Evolutionary conservation across 306 rosid genomes (phyloP).

Genomic region (Delonix regia): DNA sequence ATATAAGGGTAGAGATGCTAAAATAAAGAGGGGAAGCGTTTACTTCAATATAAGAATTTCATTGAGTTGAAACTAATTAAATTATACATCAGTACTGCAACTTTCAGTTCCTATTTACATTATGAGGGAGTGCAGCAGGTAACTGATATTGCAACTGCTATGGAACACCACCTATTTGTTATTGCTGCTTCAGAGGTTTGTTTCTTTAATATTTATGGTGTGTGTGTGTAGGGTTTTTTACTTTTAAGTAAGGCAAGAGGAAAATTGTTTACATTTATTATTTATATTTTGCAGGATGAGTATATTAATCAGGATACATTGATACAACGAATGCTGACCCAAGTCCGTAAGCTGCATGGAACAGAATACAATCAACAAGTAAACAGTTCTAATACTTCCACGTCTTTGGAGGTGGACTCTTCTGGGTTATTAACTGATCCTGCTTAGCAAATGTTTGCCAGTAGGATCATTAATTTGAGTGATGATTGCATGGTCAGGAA

Average conservation of each 20-base stretch:
- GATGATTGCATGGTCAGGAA: not conserved
- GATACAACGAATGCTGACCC: slow-evolving; percentile 24
- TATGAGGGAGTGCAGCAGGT: not conserved
- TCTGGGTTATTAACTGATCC: slow-evolving; percentile 17
- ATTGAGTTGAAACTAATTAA: slow-evolving; percentile 27
- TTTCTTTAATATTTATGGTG: not conserved
- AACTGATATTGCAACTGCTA: not conserved
- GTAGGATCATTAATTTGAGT: not conserved
- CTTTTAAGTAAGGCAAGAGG: not conserved
- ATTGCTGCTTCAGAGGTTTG: slow-evolving; percentile 55
- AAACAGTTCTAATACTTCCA: not conserved
- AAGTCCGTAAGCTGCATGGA: not conserved
- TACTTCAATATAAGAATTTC: not conserved
- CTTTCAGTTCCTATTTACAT: not conserved
- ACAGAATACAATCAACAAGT: slow-evolving; percentile 13
- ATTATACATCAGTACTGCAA: slow-evolving; percentile 20
- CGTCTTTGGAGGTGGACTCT: slow-evolving; percentile 2
- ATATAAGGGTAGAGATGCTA: not conserved
- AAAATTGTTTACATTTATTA: slow-evolving; percentile 23
- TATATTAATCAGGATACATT: slow-evolving; percentile 47
- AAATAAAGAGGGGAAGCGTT: not conserved
- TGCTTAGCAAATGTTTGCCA: not conserved
- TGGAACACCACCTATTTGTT: slow-evolving; percentile 38
- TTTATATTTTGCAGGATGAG: slow-evolving; percentile 41
- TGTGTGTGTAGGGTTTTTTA: not conserved